Evolutionary conservation across 2,329 filamentous ascomycete species (phyloP).

Genomic region (Ophiosphaerella narmari): DNA sequence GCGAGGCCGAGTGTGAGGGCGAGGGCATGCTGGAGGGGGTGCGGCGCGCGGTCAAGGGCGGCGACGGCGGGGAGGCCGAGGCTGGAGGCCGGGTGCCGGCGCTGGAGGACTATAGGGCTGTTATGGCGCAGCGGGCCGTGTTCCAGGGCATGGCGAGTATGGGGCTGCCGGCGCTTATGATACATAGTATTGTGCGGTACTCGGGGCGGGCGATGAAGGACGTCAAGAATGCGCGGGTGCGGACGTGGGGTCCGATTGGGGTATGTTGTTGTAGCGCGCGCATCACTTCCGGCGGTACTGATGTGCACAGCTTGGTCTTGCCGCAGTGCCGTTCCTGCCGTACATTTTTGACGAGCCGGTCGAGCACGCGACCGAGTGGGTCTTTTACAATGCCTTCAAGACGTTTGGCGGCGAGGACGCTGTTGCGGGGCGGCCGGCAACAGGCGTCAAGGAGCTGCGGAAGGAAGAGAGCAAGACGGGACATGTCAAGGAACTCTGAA

Average conservation of each 20-base stretch:
- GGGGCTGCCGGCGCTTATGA: constrained; percentile 91
- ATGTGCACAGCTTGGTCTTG: constrained; percentile 59
- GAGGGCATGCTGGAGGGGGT: constrained; percentile 19
- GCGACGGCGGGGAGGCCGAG: constrained; percentile 20
- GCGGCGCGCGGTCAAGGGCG: constrained; percentile 30
- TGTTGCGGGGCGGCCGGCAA: constrained; percentile 51
- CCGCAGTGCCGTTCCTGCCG: constrained; percentile 78
- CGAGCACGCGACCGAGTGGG: constrained; percentile 87
- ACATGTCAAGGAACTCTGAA: constrained; percentile 48
- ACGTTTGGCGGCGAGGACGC: constrained; percentile 68
- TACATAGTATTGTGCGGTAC: constrained; percentile 90
- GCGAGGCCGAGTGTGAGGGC: constrained; percentile 41
- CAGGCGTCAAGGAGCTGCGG: constrained; percentile 44
- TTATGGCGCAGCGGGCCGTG: constrained; percentile 87
- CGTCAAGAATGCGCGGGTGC: constrained; percentile 72
- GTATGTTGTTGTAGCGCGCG: constrained; percentile 57
- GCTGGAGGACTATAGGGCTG: constrained; percentile 85
- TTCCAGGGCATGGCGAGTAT: constrained; percentile 93
- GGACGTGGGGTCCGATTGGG: constrained; percentile 91
- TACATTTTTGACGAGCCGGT: constrained; percentile 89
- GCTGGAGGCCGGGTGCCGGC: constrained; percentile 61
- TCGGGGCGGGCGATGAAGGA: constrained; percentile 85
- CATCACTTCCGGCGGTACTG: not conserved
- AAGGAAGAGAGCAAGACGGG: constrained; percentile 37
- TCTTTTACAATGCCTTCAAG: constrained; percentile 82